Evolutionary conservation across 495 filamentous ascomycete genomes (phyloP), one percentile per base, ranked within the genome.

Genomic region (Neurospora hispaniola): DNA sequence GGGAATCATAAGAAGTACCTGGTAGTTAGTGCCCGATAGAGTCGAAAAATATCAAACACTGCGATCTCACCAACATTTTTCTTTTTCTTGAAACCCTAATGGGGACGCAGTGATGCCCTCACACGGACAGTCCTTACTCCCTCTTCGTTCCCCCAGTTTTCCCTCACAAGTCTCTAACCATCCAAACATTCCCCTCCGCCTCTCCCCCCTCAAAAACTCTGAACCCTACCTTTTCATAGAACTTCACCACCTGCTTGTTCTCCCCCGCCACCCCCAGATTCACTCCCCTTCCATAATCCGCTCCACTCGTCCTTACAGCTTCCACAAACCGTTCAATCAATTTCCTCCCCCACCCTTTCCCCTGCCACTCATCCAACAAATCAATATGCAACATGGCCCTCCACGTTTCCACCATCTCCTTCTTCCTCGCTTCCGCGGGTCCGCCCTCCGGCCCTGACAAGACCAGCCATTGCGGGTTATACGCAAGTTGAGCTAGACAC

Each of bases 351-450:
- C 79, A 85, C 35, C 83, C 83, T 40, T 73, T 35, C 1, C 79
- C 79, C 77, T 81, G 80, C 42, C 59, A 82, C 46, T 38, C 70
- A 12, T 78, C 77, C 70, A 85, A 48, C 72, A 85, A 42, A 69
- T 85, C 79, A 71, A 85, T 83, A 74, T 85, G 83, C 82, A 85
- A 73, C 74, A 82, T 83, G 2, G 78, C 82, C 70, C 78, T 68
- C 39, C 76, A 85, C 43, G 39, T 70, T 16, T 70, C 71, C 8
- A 76, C 77, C 69, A 82, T 42, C 72, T 79, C 80, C 62, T 68
- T 75, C 73, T 80, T 80, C 38, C 48, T 59, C 1, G 2, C 6
- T 35, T 66, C 54, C 14, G 23, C 54, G 0, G 20, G 4, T 2
- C 27, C 27, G 4, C 75, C 79, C 42, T 78, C 73, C 1, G 75